Evolutionary conservation across 805 yeast genomes (phyloP), one percentile per base, ranked within the genome.

Genomic region (Wickerhamiella sorbophila): DNA sequence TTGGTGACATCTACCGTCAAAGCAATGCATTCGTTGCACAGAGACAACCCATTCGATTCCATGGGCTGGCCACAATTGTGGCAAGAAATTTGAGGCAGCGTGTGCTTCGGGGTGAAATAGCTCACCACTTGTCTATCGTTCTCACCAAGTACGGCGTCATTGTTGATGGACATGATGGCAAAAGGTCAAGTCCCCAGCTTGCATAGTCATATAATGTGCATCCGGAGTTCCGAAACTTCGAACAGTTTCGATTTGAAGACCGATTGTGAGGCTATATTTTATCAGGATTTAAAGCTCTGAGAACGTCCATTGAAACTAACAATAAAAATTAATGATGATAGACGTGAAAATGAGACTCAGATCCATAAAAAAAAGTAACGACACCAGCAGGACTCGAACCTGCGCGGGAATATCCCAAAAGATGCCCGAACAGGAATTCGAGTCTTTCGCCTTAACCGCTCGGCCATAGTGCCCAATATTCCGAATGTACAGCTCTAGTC

Each of bases 1-100:
- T 75, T 81, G 2, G 95, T 86, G 53, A 87, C 86, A 60, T 87
- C 97, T 36, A 86, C 94, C 2, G 81, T 81, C 54, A 85, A 66
- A 59, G 83, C 79, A 59, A 87, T 84, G 74, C 97, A 87, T 61
- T 87, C 96, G 66, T 81, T 78, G 66, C 97, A 87, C 87, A 85
- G 84, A 31, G 84, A 94, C 44, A 85, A 66, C 12, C 95, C 95
- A 26, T 94, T 82, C 35, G 95, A 91, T 59, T 83, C 88, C 81
- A 87, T 85, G 40, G 94, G 88, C 44, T 82, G 84, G 66, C 96
- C 97, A 78, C 97, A 87, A 75, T 81, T 80, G 62, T 91, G 86
- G 70, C 97, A 87, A 44, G 86, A 71, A 48, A 87, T 91, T 4
- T 94, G 80, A 18, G 95, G 93, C 16, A 68, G 71, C 42, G 60